phyloP scores from a whole-genome alignment of 2,329 filamentous ascomycete species.

The Beauveria brongniartii region DNA sequence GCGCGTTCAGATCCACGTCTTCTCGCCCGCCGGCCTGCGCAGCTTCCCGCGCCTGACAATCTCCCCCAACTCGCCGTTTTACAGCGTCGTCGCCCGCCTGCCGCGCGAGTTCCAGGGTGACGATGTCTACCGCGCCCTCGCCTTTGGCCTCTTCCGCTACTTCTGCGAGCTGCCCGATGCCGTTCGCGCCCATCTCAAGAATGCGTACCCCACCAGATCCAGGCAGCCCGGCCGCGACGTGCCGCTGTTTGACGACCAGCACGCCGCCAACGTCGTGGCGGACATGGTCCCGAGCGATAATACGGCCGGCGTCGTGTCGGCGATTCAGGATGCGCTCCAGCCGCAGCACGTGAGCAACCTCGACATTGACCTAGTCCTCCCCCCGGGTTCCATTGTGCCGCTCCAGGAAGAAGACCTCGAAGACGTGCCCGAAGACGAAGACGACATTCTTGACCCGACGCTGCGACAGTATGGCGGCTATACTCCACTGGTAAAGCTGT shows the following conservation, averaged over 20 bases:
- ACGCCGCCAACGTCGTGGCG: slow-evolving; percentile 84
- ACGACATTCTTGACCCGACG: slow-evolving; percentile 57
- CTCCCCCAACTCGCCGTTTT: slow-evolving; percentile 85
- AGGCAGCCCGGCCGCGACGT: slow-evolving; percentile 52
- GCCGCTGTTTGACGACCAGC: slow-evolving; percentile 77
- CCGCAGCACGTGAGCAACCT: slow-evolving; percentile 77
- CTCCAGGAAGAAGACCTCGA: slow-evolving; percentile 52
- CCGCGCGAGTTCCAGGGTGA: slow-evolving; percentile 94
- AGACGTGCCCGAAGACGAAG: slow-evolving; percentile 52
- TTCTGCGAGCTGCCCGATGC: slow-evolving; percentile 76
- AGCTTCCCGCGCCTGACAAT: slow-evolving; percentile 88
- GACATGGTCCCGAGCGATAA: slow-evolving; percentile 78
- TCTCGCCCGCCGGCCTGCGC: slow-evolving; percentile 79
- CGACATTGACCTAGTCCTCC: slow-evolving; percentile 81
- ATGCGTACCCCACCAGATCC: slow-evolving; percentile 43
- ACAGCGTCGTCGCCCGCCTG: slow-evolving; percentile 80
- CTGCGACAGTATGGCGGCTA: slow-evolving; percentile 69
- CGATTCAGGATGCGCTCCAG: slow-evolving; percentile 67
- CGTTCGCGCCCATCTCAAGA: slow-evolving; percentile 64
- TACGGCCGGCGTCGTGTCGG: slow-evolving; percentile 60
- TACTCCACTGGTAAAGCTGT: slow-evolving; percentile 64
- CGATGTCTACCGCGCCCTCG: slow-evolving; percentile 82
- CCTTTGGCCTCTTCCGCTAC: slow-evolving; percentile 90
- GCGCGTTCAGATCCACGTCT: slow-evolving; percentile 88
- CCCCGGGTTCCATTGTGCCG: slow-evolving; percentile 65